phyloP scores from a whole-genome alignment of 1,284 basidiomycete species.

The Porodaedalea pini region DNA sequence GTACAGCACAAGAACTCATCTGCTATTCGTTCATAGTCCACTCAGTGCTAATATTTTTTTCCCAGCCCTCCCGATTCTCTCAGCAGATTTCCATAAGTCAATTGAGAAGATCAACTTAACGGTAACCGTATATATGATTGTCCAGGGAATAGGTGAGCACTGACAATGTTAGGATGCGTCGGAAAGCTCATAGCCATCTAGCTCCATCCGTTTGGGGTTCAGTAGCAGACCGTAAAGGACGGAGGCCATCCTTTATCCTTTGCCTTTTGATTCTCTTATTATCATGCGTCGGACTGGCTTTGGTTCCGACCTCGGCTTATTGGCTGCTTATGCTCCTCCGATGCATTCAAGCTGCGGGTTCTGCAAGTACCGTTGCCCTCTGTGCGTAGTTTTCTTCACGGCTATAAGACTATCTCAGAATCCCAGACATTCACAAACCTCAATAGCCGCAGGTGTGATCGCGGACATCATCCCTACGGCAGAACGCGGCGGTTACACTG shows the following conservation, averaged over 20 bases:
- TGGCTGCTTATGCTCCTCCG: slow-evolving; percentile 47
- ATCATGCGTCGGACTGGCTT: slow-evolving; percentile 46
- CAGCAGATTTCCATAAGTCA: slow-evolving; percentile 57
- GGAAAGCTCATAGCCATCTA: slow-evolving; percentile 24
- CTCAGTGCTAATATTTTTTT: slow-evolving; percentile 75
- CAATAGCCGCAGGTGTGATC: slow-evolving; percentile 37
- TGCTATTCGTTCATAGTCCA: slow-evolving; percentile 44
- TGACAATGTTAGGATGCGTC: no score
- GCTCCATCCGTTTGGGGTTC: slow-evolving; percentile 63
- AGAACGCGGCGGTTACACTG: slow-evolving; percentile 40
- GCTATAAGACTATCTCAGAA: background rate
- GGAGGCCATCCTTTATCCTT: slow-evolving; percentile 42
- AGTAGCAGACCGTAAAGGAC: slow-evolving; percentile 43
- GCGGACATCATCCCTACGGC: slow-evolving; percentile 38
- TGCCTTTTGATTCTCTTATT: slow-evolving; percentile 39
- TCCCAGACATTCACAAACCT: background rate
- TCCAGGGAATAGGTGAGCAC: slow-evolving; percentile 68
- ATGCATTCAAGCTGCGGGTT: slow-evolving; percentile 45
- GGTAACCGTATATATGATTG: slow-evolving; percentile 74
- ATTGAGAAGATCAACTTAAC: slow-evolving; percentile 72
- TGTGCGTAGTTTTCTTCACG: slow-evolving; percentile 28
- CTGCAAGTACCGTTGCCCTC: slow-evolving; percentile 42
- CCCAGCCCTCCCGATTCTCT: slow-evolving; percentile 69
- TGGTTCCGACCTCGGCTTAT: slow-evolving; percentile 43
- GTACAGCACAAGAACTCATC: background rate